These are phyloP conservation scores for Hypoxylon sp. DNA, from an alignment of 2,329 filamentous ascomycete species.

Conservation along the genomic window DNA sequence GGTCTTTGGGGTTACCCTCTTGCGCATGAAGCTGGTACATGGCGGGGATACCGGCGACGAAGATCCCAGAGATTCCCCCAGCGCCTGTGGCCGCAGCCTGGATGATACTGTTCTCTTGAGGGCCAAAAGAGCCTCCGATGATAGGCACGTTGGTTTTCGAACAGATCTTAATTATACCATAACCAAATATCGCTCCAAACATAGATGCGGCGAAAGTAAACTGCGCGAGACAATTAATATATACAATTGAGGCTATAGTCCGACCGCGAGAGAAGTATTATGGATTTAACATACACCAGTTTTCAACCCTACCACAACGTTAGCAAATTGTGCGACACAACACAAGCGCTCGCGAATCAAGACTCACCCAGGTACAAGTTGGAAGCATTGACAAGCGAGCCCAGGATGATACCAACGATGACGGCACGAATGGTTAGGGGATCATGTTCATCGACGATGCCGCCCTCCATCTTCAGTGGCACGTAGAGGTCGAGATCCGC, in stretches of 20 bases:
- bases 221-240: no score
- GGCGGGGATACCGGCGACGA: conserved; percentile 69
- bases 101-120: conserved; percentile 71
- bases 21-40: conserved; percentile 68
- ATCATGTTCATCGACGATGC: conserved; percentile 54
- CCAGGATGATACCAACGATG: conserved; percentile 66
- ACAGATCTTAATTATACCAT: conserved; percentile 66
- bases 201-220: conserved; percentile 63
- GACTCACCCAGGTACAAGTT: conserved; percentile 71
- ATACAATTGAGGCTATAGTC: no score
- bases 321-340: conserved; percentile 5
- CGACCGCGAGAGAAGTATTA: no score
- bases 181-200: conserved; percentile 68
- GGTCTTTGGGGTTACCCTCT: conserved; percentile 61
- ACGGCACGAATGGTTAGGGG: conserved; percentile 68
- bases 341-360: conserved; percentile 24
- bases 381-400: conserved; percentile 69
- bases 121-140: conserved; percentile 68
- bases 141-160: conserved; percentile 64
- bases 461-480: conserved; percentile 57
- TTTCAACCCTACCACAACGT: conserved; percentile 57
- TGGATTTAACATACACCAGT: conserved; percentile 51
- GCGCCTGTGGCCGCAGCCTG: conserved; percentile 69
- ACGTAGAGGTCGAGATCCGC: conserved; percentile 59
- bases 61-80: conserved; percentile 68